Percentiles rank a stretch among this genome's conserved stretches.
Evolutionary conservation across 441 rosid genomes (phyloP).

Genomic region (Macaranga tanarius): DNA sequence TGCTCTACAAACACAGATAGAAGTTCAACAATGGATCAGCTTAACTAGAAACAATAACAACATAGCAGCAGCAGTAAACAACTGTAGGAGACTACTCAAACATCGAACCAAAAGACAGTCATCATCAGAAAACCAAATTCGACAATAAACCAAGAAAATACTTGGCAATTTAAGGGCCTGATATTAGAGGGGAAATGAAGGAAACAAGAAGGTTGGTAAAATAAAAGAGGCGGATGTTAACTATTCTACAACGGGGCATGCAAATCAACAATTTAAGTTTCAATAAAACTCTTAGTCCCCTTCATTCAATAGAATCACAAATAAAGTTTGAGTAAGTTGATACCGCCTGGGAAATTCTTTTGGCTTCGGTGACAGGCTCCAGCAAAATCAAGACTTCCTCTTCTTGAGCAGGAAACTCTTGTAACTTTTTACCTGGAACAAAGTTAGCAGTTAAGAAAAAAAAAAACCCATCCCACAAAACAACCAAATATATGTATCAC

Average conservation of each 20-base stretch:
- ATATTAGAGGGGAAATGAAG: neutral
- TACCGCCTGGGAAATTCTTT: conserved; percentile 68
- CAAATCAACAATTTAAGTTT: neutral
- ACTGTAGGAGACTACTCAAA: neutral
- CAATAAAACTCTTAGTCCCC: no score
- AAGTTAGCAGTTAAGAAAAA: conserved; percentile 8
- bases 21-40: neutral
- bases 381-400: conserved; percentile 73
- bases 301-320: neutral
- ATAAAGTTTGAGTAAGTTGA: neutral
- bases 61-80: neutral
- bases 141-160: neutral
- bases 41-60: neutral
- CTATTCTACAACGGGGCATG: neutral
- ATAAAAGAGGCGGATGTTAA: neutral
- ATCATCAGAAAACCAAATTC: neutral
- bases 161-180: neutral
- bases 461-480: neutral
- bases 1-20: conserved; percentile 38
- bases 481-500: neutral
- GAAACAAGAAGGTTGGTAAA: neutral
- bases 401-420: conserved; percentile 66
- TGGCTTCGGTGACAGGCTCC: conserved; percentile 78
- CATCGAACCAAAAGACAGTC: neutral
- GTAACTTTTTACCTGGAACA: conserved; percentile 67